phyloP scores from a whole-genome alignment of 305 asterid genomes.

The Fraxinus floribunda region DNA sequence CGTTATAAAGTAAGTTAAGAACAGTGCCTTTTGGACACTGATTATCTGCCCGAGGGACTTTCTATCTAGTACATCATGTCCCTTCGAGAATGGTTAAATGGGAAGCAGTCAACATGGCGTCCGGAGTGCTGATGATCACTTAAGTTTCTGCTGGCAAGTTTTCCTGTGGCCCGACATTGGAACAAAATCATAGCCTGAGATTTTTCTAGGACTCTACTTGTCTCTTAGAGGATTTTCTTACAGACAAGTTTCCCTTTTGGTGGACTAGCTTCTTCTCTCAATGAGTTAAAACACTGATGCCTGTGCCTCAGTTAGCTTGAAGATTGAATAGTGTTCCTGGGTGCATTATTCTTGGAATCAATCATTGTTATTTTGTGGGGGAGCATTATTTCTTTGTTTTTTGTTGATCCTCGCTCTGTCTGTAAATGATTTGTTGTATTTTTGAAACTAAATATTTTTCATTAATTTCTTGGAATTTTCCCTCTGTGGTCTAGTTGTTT shows the following conservation, averaged over 20 bases:
- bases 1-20: conserved; percentile 17
- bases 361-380: conserved; percentile 2
- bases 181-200: conserved; percentile 24
- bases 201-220: conserved; percentile 17
- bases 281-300: conserved; percentile 22
- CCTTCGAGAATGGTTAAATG: conserved; percentile 12
- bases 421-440: not conserved
- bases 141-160: conserved; percentile 14
- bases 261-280: conserved; percentile 20
- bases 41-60: conserved; percentile 19
- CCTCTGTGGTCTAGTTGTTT: not conserved
- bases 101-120: conserved; percentile 20
- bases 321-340: conserved; percentile 7
- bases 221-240: conserved; percentile 23
- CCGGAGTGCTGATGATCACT: conserved; percentile 21
- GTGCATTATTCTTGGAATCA: conserved; percentile 8
- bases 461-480: not conserved
- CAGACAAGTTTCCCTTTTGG: conserved; percentile 17
- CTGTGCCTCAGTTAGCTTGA: conserved; percentile 22
- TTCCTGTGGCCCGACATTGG: conserved; percentile 22
- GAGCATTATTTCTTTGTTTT: not conserved
- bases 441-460: not conserved
- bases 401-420: not conserved
- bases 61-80: conserved; percentile 20
- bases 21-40: conserved; percentile 16